Evolutionary conservation across 129 eudicot species (phyloP), one percentile per base, ranked within the genome.

Genomic region (Cynara cardunculus): DNA sequence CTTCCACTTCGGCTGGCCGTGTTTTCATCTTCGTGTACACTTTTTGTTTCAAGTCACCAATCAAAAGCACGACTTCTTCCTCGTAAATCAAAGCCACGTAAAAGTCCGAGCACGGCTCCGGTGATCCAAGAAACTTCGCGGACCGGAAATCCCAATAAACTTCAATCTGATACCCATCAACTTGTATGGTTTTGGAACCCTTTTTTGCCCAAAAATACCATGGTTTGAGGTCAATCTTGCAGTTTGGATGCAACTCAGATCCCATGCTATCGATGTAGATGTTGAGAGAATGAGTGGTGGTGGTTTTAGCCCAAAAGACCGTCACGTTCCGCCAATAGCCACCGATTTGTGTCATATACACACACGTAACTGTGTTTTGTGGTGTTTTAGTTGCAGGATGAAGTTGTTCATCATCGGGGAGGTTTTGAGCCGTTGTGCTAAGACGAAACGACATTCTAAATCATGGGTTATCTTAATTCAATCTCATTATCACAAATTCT

Each of bases 161-260:
- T 1, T 95, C 97, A 6, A 92, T 32, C 66, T 88, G 93, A 27
- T 66, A 84, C 22, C 92, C 91, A 72, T 95, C 99, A 26, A 95
- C 89, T 59, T 86, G 82, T n/a, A 92, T 88, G 0, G 89, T 86
- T 46, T 95, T 92, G 91, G 84, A 90, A 26, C 99, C 92, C 68
- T 90, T 95, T 69, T 85, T 92, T 21, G 96, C 84, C 99, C 99
- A 95, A 87, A 95, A 95, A 69, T 95, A 93, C 99, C 99, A 95
- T 12, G 97, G 99, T n/a, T 91, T 93, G n/a, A 95, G 87, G 77
- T 95, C 99, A 14, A 92, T 87, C 78, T 88, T 95, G 90, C 97
- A 95, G 16, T 89, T 81, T n/a, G 82, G 84, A 9, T 80, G 86
- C 19, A 31, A 78, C 35, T 92, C 83, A 1, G 77, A 49, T 66